Conservation (phyloP, 768 basidiomycete genomes). For the Psilocybe subaeruginosa region DNA sequence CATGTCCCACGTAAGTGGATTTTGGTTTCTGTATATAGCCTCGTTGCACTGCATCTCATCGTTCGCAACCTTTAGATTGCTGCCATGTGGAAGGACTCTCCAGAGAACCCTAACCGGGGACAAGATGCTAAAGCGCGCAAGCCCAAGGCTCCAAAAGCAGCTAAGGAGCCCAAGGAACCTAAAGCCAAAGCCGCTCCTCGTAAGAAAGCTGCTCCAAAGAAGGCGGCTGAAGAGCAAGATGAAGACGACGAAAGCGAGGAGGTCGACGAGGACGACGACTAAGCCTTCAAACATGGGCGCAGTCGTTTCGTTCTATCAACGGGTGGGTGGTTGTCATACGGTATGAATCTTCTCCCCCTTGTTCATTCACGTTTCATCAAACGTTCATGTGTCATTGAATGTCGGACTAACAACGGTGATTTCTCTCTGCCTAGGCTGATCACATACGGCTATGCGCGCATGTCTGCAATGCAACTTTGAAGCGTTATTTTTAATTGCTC, state of each 20-base stretch:
- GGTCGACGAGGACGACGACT: background rate
- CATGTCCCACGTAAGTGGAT: slow-evolving; percentile 43
- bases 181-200: slow-evolving; percentile 16
- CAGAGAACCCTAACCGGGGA: slow-evolving; percentile 68
- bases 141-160: slow-evolving; percentile 24
- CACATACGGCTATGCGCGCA: background rate
- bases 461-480: background rate
- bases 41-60: slow-evolving; percentile 4
- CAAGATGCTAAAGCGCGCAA: slow-evolving; percentile 51
- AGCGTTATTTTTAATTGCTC: background rate
- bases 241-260: background rate
- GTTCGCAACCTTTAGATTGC: slow-evolving; percentile 46
- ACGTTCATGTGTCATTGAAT: background rate
- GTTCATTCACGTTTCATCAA: background rate
- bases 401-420: slow-evolving; percentile 2
- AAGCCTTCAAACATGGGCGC: background rate
- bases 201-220: background rate
- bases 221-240: slow-evolving; percentile 5
- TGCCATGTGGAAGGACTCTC: slow-evolving; percentile 56
- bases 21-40: background rate
- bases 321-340: background rate
- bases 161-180: slow-evolving; percentile 21
- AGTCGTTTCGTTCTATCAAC: background rate
- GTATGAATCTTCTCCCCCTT: background rate
- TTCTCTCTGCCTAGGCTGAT: background rate